Evolutionary conservation across 1,139 yeast genomes (phyloP).

Genomic region (Candida labiduridarum): DNA sequence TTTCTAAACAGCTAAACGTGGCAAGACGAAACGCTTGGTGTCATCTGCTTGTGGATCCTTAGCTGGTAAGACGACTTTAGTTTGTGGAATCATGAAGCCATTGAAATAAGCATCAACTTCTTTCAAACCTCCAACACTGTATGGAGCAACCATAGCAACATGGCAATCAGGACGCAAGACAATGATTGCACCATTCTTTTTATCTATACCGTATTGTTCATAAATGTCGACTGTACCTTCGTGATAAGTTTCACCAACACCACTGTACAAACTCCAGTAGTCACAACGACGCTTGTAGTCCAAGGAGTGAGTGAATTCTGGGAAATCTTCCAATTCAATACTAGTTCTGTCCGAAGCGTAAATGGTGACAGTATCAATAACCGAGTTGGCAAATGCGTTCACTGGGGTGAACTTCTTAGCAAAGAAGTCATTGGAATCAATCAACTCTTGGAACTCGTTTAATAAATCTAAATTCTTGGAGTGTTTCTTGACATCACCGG

Average conservation of each 20-base stretch:
- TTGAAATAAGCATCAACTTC: constrained; percentile 23
- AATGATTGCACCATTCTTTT: constrained; percentile 24
- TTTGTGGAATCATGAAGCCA: constrained; percentile 22
- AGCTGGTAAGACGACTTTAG: constrained; percentile 7
- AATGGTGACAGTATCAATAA: constrained; percentile 26
- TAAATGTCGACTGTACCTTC: constrained; percentile 17
- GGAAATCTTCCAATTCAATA: constrained; percentile 29
- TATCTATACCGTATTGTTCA: constrained; percentile 26
- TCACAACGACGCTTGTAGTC: constrained; percentile 30
- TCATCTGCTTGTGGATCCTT: constrained; percentile 10
- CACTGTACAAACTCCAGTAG: constrained; percentile 31
- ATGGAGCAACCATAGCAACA: constrained; percentile 24
- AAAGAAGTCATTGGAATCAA: constrained; percentile 18
- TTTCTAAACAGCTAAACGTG: constrained; percentile 15
- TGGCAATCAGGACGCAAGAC: constrained; percentile 38
- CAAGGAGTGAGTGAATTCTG: constrained; percentile 26
- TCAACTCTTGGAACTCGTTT: constrained; percentile 19
- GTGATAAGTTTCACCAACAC: constrained; percentile 20
- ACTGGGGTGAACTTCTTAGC: constrained; percentile 27
- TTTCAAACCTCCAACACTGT: constrained; percentile 18
- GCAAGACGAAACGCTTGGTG: constrained; percentile 13
- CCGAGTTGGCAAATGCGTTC: constrained; percentile 24
- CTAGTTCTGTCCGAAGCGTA: constrained; percentile 22
- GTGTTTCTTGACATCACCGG: constrained; percentile 23
- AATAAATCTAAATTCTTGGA: constrained; percentile 16